These are phyloP conservation scores for Geotrichum klebahnii DNA, from an alignment of 1,139 yeast species.

Conservation along the genomic window DNA sequence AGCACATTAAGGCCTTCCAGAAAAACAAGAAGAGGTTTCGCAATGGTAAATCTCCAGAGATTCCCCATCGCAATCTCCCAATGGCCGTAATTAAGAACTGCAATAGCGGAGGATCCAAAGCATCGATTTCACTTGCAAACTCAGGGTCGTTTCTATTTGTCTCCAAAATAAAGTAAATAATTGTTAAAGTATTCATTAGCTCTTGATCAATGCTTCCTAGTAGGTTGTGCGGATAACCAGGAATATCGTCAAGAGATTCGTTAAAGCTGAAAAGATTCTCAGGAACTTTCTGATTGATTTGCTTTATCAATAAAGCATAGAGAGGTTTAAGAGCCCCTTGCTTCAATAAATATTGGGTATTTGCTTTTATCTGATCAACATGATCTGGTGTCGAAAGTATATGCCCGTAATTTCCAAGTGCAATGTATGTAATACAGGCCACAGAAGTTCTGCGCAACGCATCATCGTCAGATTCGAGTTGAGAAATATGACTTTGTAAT, in stretches of 20 bases:
- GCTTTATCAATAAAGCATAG: constrained; percentile 24
- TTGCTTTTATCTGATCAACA: constrained; percentile 37
- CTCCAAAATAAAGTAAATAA: constrained; percentile 50
- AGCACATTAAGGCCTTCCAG: constrained; percentile 57
- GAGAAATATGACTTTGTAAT: constrained; percentile 17
- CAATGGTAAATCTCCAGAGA: constrained; percentile 35
- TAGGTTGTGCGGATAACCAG: constrained; percentile 4
- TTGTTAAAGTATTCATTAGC: constrained; percentile 48
- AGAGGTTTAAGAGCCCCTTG: constrained; percentile 27
- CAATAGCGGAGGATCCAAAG: constrained; percentile 42
- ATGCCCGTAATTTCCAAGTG: constrained; percentile 44
- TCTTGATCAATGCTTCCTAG: constrained; percentile 28
- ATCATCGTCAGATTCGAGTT: constrained; percentile 9
- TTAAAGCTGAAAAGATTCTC: constrained; percentile 19
- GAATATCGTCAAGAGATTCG: constrained; percentile 13
- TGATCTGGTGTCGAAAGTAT: constrained; percentile 41
- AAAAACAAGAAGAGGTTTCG: constrained; percentile 50
- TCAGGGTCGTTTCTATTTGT: constrained; percentile 33
- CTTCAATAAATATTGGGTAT: constrained; percentile 31
- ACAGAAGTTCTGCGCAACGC: constrained; percentile 20
- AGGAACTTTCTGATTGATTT: constrained; percentile 27
- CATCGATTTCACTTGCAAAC: constrained; percentile 33
- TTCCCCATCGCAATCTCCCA: constrained; percentile 64
- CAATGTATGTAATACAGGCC: constrained; percentile 38
- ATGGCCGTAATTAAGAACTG: constrained; percentile 49